Evolutionary conservation across 2,329 filamentous ascomycete species (phyloP), one percentile per base, ranked within the genome.

Genomic region (Penicillium sp.): DNA sequence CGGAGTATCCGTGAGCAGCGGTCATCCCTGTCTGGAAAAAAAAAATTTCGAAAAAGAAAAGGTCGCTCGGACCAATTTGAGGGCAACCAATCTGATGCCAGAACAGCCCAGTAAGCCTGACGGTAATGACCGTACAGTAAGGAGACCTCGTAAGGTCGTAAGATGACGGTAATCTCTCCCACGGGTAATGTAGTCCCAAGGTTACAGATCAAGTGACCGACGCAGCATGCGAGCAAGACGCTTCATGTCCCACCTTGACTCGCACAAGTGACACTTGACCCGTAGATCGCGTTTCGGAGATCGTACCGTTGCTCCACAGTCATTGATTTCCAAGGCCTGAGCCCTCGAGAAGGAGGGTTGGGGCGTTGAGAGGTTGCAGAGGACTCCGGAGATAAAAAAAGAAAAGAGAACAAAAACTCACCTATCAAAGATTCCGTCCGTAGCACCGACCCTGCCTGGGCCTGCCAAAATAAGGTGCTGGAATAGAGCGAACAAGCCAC

Each of bases 391-490:
- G 9, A 48, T 6, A 29, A 25, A 62, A 57, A 64, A 60, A 61
- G 57, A 63, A n/a, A 27, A 6, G 57, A 59, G 40, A 50, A 70
- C 67, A 67, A 62, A 67, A 67, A 67, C 91, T 88, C 86, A 97
- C 93, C 91, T 95, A 81, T 97, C 93, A 76, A 97, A 80, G 74
- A 87, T 82, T 63, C 91, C 88, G 74, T 95, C 84, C 29, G 89
- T 85, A 69, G 84, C 83, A 71, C 89, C 91, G 63, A 96, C 76
- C 76, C 78, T 84, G 69, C 91, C 90, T 63, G 90, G 90, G 25
- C 92, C 91, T 69, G 82, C 80, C 70, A 93, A 77, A 69, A 87
- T 82, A 65, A 86, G 82, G 81, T 89, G 88, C 77, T 94, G 91
- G 65, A 89, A 74, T 75, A 96, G 84, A 57, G 89, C 89, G 59